Percentiles rank a stretch among this genome's conserved stretches.
These are phyloP conservation scores for Populus davidiana DNA, from an alignment of 345 rosid genomes.

Conservation along the genomic window DNA sequence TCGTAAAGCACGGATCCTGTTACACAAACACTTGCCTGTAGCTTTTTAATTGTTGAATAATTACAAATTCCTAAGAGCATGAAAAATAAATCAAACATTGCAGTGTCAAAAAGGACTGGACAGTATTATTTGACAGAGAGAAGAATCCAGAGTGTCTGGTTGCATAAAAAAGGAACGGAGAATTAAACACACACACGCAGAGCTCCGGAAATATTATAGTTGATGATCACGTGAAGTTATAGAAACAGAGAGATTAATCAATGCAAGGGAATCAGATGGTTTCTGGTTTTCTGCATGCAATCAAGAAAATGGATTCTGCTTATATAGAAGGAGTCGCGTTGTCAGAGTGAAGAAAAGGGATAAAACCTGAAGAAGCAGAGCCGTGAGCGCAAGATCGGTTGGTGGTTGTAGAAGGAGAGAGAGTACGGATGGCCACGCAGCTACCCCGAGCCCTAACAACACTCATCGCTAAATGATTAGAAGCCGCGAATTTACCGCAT, in stretches of 20 bases:
- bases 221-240: not conserved
- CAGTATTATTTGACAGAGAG: not conserved
- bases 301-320: not conserved
- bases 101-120: not conserved
- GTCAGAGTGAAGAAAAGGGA: not conserved
- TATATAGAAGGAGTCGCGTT: not conserved
- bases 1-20: not conserved
- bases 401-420: conserved; percentile 47
- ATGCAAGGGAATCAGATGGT: not conserved
- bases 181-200: not conserved
- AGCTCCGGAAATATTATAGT: not conserved
- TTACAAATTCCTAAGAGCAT: not conserved
- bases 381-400: conserved; percentile 40
- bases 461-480: conserved; percentile 31
- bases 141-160: not conserved
- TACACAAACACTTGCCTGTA: not conserved
- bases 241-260: not conserved
- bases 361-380: conserved; percentile 54
- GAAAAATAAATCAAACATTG: not conserved
- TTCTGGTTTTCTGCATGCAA: not conserved
- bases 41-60: not conserved
- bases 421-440: conserved; percentile 53
- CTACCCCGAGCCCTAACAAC: conserved; percentile 48
- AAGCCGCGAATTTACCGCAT: not conserved
- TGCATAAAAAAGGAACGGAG: not conserved